A percentile compares a stretch with the other conserved stretches of the same genome.
phyloP scores from a whole-genome alignment of 768 basidiomycete genomes.

The Stropharia rugosoannulata region DNA sequence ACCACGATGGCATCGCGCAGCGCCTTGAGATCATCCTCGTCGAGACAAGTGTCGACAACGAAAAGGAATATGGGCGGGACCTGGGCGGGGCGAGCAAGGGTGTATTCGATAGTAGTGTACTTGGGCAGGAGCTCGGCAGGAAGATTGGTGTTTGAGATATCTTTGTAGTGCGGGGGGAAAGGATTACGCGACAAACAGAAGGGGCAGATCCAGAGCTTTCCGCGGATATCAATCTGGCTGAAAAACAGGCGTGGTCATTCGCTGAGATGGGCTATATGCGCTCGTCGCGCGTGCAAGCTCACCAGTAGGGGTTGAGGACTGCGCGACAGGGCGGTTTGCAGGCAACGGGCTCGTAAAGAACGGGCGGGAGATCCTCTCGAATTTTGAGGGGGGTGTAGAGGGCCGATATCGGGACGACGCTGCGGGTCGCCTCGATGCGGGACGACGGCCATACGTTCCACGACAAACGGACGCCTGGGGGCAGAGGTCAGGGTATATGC shows the following conservation, averaged over 20 bases:
- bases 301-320: conserved; percentile 98
- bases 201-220: conserved; percentile 99
- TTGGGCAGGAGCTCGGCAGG: conserved; percentile 96
- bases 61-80: conserved; percentile 97
- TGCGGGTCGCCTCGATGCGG: conserved; percentile 96
- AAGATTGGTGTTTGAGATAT: conserved; percentile 95
- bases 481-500: background rate
- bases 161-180: conserved; percentile 98
- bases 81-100: conserved; percentile 86
- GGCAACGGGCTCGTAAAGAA: conserved; percentile 96
- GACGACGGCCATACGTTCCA: conserved; percentile 99
- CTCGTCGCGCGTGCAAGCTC: conserved; percentile 21
- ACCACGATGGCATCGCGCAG: conserved; percentile 93
- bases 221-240: conserved; percentile 98
- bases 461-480: conserved; percentile 84
- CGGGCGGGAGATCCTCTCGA: conserved; percentile 91
- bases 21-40: conserved; percentile 94
- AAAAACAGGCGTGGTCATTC: conserved; percentile 12
- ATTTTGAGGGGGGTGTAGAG: conserved; percentile 95
- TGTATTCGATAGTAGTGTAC: conserved; percentile 99
- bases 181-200: conserved; percentile 97
- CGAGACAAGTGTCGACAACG: conserved; percentile 95
- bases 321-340: conserved; percentile 98
- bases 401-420: conserved; percentile 97
- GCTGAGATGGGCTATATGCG: background rate